These are phyloP conservation scores for Gracilaria domingensis DNA, from an alignment of 23 red algal species.

Conservation along the genomic window DNA sequence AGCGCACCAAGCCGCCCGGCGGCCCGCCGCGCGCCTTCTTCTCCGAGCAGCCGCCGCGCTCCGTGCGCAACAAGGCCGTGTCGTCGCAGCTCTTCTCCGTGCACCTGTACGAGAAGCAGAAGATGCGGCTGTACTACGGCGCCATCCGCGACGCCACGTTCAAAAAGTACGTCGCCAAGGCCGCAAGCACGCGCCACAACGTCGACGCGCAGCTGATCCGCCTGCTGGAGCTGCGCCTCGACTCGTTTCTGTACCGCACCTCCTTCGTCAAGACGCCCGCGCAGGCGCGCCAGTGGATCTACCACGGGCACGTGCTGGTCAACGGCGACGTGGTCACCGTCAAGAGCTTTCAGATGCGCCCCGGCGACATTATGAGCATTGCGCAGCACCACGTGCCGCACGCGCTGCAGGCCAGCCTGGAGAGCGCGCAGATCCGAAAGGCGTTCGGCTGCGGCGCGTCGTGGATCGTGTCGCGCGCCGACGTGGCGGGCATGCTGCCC, in stretches of 20 bases:
- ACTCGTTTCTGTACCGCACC: slow-evolving; percentile 83
- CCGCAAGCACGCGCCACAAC: slow-evolving; percentile 28
- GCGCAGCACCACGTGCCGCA: neutral
- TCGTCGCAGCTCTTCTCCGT: slow-evolving; percentile 53
- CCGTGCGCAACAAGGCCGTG: slow-evolving; percentile 62
- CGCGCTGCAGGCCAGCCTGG: slow-evolving; percentile 24
- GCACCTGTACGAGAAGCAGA: slow-evolving; percentile 75
- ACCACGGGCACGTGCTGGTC: slow-evolving; percentile 74
- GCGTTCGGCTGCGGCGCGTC: slow-evolving; percentile 59
- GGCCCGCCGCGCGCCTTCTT: slow-evolving; percentile 69
- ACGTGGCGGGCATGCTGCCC: slow-evolving; percentile 67
- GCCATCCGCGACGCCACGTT: slow-evolving; percentile 66
- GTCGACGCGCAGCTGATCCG: slow-evolving; percentile 70
- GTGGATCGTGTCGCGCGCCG: slow-evolving; percentile 25
- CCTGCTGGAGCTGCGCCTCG: slow-evolving; percentile 68
- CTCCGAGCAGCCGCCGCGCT: slow-evolving; percentile 63
- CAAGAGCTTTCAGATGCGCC: slow-evolving; percentile 39
- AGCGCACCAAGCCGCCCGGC: slow-evolving; percentile 32
- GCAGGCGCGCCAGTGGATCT: slow-evolving; percentile 80
- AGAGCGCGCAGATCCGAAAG: slow-evolving; percentile 43
- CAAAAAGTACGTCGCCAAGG: slow-evolving; percentile 57
- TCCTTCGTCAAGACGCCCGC: slow-evolving; percentile 69
- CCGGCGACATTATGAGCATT: slow-evolving; percentile 68
- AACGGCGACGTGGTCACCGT: slow-evolving; percentile 57
- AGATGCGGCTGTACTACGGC: slow-evolving; percentile 82